Percentiles rank a stretch among this genome's conserved stretches.
phyloP scores from a whole-genome alignment of 2,329 filamentous ascomycete genomes.

The Gaeumannomyces tritici region DNA sequence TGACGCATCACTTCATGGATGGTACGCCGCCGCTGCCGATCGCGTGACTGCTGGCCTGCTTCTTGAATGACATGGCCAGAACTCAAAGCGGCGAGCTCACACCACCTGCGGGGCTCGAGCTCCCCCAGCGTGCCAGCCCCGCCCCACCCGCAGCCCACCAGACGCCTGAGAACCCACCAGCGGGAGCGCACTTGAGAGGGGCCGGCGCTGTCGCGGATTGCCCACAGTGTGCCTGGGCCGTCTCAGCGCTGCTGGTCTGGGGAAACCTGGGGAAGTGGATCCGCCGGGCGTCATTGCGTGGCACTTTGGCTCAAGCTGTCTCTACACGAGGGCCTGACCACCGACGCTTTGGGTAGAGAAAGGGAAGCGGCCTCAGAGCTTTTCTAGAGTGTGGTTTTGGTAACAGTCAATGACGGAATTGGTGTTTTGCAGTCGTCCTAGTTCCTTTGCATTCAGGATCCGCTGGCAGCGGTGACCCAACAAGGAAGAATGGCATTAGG shows the following conservation, averaged over 20 bases:
- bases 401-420: neutral
- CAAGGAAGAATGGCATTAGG: neutral
- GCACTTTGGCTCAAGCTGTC: neutral
- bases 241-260: neutral
- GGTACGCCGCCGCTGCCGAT: neutral
- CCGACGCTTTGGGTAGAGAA: neutral
- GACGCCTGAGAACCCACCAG: neutral
- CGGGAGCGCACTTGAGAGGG: neutral
- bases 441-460: neutral
- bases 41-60: neutral
- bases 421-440: neutral
- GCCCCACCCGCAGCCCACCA: neutral
- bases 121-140: neutral
- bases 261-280: conserved; percentile 3
- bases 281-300: neutral
- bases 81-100: neutral
- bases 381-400: neutral
- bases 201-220: neutral
- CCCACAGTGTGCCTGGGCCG: neutral
- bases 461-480: neutral
- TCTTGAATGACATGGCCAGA: neutral
- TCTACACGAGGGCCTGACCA: neutral
- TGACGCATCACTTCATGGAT: neutral
- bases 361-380: neutral
- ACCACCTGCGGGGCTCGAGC: neutral